Evolutionary conservation across 805 yeast species (phyloP), one percentile per base, ranked within the genome.

Genomic region (Metschnikowia santaceciliae): DNA sequence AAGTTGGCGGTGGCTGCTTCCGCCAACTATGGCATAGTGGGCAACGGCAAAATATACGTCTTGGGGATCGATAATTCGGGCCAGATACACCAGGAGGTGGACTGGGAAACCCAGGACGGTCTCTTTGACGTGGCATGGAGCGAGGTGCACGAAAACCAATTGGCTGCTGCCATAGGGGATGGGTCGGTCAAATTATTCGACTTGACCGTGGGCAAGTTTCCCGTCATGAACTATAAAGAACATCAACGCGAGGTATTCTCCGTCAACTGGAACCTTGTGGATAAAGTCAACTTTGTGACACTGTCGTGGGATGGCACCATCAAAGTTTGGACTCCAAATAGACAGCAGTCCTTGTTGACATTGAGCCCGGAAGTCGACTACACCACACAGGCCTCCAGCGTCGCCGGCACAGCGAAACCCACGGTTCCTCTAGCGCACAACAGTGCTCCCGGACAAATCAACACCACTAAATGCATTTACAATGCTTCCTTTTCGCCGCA

Each of bases 301-400:
- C 79, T 91, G 26, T 86, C 96, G 7, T 92, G 98, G 98, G 98
- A 92, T 66, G 96, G 97, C 0, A 72, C 86, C 0, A 79, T 91
- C 36, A 89, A 88, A 66, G 62, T 89, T 8, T 88, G 96, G 96
- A 67, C 83, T 0, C 90, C 94, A 0, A 66, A 67, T 37, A 72
- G 90, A 50, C 69, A 66, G 30, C 70, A 75, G 17, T 81, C 90
- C 23, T 54, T 88, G 49, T 44, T 82, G 50, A 84, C 91, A 0
- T 70, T 89, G 41, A 63, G 71, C 23, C 64, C 70, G 17, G 60
- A 55, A 20, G 55, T 56, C 48, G 72, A 65, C 63, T 61, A 30
- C 47, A 60, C 70, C 61, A 47, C 69, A 51, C 41, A 61, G 54
- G 55, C 63, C 1, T 54, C 68, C 17, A 64, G 62, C 22, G 55